phyloP scores from a whole-genome alignment of 2,329 filamentous ascomycete genomes.

The Colletotrichum sublineola region DNA sequence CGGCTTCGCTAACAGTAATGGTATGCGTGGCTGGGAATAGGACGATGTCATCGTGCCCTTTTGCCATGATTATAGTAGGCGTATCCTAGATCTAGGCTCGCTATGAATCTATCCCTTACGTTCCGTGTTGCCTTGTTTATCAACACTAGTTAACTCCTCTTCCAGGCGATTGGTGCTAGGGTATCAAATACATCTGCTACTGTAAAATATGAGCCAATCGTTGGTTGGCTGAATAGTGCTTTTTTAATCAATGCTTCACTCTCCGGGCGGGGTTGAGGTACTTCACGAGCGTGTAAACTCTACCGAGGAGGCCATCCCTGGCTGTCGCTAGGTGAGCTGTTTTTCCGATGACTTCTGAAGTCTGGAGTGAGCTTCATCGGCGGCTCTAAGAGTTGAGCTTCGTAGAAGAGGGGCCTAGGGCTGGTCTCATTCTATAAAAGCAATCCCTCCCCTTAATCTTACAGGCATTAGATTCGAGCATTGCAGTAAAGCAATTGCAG shows the following conservation, averaged over 20 bases:
- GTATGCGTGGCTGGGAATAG: conserved; percentile 7
- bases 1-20: conserved; percentile 1
- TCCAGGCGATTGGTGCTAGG: neutral
- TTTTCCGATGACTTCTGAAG: neutral
- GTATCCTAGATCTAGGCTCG: neutral
- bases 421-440: neutral
- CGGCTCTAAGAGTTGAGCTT: neutral
- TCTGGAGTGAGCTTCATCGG: neutral
- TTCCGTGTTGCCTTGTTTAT: conserved; percentile 6
- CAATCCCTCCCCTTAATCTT: neutral
- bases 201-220: neutral
- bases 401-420: neutral
- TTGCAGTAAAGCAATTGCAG: neutral
- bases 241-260: too few species aligned
- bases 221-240: neutral
- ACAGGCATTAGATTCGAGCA: neutral
- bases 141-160: neutral
- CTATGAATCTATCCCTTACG: conserved; percentile 4
- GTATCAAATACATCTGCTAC: neutral
- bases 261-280: neutral
- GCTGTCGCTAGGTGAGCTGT: neutral
- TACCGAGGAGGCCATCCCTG: neutral
- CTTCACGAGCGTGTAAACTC: neutral
- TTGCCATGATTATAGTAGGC: neutral
- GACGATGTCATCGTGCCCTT: neutral